These are phyloP conservation scores for Calonectria pteridis DNA, from an alignment of 2,329 filamentous ascomycete species.

Conservation along the genomic window DNA sequence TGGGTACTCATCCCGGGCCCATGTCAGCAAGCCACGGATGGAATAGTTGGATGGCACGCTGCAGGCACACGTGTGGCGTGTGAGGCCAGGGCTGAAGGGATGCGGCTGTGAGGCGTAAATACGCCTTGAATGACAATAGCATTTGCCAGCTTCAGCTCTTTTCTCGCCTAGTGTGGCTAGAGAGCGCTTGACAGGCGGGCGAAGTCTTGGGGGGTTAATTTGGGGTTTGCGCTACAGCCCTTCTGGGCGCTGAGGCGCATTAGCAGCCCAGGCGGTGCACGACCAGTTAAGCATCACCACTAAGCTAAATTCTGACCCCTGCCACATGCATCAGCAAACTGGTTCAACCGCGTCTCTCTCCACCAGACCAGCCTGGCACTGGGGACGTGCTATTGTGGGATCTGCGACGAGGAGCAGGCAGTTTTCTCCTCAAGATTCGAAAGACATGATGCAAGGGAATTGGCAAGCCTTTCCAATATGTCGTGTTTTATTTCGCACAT, in stretches of 20 bases:
- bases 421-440: not conserved
- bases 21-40: not conserved
- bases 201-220: not conserved
- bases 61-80: not conserved
- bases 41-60: not conserved
- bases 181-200: not conserved
- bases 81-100: not conserved
- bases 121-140: not conserved
- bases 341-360: not conserved
- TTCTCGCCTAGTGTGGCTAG: not conserved
- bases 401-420: not conserved
- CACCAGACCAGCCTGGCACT: not conserved
- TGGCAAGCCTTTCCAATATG: accelerated
- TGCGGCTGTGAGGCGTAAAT: no score
- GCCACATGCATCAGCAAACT: not conserved
- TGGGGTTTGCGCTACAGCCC: not conserved
- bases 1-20: not conserved
- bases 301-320: slow-evolving; percentile 1
- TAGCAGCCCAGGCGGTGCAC: not conserved
- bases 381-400: not conserved
- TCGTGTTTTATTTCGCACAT: not conserved
- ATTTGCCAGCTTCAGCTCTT: not conserved
- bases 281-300: not conserved
- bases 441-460: not conserved
- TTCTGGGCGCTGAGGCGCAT: not conserved